Conservation (phyloP, 805 yeast species). For the Candida ortonii region DNA sequence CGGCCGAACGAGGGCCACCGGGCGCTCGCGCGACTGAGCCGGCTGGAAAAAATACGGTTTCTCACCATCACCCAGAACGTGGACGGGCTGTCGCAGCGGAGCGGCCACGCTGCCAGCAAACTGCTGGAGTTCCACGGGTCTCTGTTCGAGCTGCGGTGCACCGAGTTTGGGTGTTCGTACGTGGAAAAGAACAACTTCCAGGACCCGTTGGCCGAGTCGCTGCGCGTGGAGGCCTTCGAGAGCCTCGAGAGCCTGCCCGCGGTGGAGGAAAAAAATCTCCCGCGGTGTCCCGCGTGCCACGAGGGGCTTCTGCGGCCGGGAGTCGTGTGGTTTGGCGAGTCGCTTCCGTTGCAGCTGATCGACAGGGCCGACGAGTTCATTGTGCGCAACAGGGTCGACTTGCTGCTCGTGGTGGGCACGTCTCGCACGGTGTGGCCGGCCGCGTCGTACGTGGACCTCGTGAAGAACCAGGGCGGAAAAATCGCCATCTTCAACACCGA, state of each 20-base stretch:
- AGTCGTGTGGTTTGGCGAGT: constrained; percentile 95
- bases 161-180: constrained; percentile 69
- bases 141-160: constrained; percentile 69
- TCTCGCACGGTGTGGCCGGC: constrained; percentile 90
- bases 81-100: constrained; percentile 69
- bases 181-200: constrained; percentile 48
- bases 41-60: constrained; percentile 36
- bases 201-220: constrained; percentile 53
- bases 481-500: constrained; percentile 83
- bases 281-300: constrained; percentile 75
- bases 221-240: constrained; percentile 14
- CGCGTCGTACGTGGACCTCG: constrained; percentile 82
- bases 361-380: constrained; percentile 71
- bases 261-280: constrained; percentile 53
- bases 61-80: constrained; percentile 81
- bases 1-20: constrained; percentile 72
- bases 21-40: constrained; percentile 63
- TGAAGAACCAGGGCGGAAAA: constrained; percentile 67
- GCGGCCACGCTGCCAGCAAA: constrained; percentile 53
- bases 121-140: constrained; percentile 78
- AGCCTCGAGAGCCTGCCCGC: constrained; percentile 26
- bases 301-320: constrained; percentile 76
- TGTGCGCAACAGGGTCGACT: constrained; percentile 53
- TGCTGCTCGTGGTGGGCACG: constrained; percentile 81
- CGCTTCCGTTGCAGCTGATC: constrained; percentile 62